A percentile compares a stretch with the other conserved stretches of the same genome.
phyloP scores from a whole-genome alignment of 2,329 filamentous ascomycete species.

The Nothophaeocryptopus gaeumannii region DNA sequence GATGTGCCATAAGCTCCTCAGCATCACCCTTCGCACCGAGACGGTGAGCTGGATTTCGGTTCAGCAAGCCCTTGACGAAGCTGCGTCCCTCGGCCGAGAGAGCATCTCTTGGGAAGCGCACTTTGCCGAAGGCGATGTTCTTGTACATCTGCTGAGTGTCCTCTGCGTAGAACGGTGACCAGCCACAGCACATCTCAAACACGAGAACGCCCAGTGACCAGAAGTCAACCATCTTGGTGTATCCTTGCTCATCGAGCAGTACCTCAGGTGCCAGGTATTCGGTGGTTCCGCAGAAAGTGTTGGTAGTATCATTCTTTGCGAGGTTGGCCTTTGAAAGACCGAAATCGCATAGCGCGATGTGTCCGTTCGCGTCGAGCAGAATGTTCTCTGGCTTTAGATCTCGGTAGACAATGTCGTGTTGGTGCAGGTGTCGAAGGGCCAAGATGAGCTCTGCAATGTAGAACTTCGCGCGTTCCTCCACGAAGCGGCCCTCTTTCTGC shows the following conservation, averaged over 20 bases:
- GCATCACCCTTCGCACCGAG: constrained; percentile 89
- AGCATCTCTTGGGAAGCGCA: constrained; percentile 91
- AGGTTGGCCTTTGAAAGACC: constrained; percentile 96
- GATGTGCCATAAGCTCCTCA: constrained; percentile 87
- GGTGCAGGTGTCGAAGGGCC: constrained; percentile 89
- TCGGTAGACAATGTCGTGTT: constrained; percentile 96
- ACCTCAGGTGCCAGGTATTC: constrained; percentile 97
- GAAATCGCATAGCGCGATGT: constrained; percentile 97
- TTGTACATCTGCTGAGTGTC: constrained; percentile 99
- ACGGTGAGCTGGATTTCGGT: constrained; percentile 93
- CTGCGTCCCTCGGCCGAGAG: constrained; percentile 92
- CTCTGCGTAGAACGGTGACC: constrained; percentile 98
- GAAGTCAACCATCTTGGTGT: constrained; percentile 99
- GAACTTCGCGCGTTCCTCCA: constrained; percentile 92
- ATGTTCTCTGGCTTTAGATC: constrained; percentile 98
- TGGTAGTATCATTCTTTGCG: constrained; percentile 95
- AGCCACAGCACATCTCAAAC: constrained; percentile 99
- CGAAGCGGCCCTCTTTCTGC: constrained; percentile 93
- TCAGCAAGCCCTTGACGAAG: constrained; percentile 95
- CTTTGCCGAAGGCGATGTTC: constrained; percentile 98
- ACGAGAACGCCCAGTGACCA: constrained; percentile 97
- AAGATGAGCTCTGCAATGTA: constrained; percentile 98
- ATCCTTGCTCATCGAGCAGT: constrained; percentile 89
- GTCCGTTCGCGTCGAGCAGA: constrained; percentile 90
- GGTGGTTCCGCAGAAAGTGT: constrained; percentile 97